Conservation (phyloP, 768 basidiomycete species). For the Phaeolepiota aurea region DNA sequence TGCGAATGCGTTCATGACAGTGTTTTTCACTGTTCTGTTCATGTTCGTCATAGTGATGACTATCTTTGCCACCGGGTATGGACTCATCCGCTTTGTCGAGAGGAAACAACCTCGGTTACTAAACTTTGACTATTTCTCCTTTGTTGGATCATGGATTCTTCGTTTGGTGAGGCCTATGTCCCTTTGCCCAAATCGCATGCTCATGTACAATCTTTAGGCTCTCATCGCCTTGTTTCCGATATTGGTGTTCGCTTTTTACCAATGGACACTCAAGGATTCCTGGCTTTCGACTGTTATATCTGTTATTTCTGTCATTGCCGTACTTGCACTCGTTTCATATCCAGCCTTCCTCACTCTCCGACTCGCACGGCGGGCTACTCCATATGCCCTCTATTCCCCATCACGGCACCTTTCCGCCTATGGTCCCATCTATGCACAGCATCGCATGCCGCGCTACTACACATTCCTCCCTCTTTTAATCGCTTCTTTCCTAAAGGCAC, state of each 20-base stretch:
- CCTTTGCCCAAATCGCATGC: not conserved
- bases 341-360: constrained; percentile 42
- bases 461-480: constrained; percentile 52
- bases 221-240: constrained; percentile 64
- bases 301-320: constrained; percentile 51
- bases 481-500: constrained; percentile 56
- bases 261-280: constrained; percentile 88
- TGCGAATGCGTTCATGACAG: constrained; percentile 85
- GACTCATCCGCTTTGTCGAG: constrained; percentile 24
- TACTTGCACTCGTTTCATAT: constrained; percentile 40
- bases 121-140: constrained; percentile 29
- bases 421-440: constrained; percentile 59
- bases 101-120: constrained; percentile 7
- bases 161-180: constrained; percentile 46
- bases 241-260: constrained; percentile 73
- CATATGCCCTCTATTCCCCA: constrained; percentile 20
- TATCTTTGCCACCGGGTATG: constrained; percentile 45
- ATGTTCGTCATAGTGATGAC: constrained; percentile 51
- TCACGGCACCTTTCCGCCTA: constrained; percentile 28
- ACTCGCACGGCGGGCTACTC: constrained; percentile 22
- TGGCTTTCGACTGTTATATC: constrained; percentile 81
- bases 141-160: constrained; percentile 52
- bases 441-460: constrained; percentile 59
- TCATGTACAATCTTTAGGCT: constrained; percentile 26
- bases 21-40: constrained; percentile 71